phyloP scores from a whole-genome alignment of 2,329 filamentous ascomycete genomes.

The Diaporthe sp. region DNA sequence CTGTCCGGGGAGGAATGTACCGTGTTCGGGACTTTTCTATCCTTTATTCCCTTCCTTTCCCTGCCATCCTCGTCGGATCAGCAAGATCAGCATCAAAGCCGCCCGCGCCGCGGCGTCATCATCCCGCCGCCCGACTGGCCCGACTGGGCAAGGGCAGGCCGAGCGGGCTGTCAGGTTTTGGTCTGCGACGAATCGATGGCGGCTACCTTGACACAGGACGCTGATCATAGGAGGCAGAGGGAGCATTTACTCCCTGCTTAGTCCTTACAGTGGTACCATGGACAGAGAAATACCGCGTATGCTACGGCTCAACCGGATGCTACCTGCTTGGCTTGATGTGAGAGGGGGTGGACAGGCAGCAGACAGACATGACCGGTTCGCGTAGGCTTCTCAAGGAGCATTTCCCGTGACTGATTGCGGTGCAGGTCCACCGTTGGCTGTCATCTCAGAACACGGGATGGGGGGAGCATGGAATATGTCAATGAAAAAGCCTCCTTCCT shows the following conservation, averaged over 20 bases:
- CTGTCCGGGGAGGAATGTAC: background rate
- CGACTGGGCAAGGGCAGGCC: constrained; percentile 19
- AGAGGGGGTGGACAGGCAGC: background rate
- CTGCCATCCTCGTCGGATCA: constrained; percentile 2
- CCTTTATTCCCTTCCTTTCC: background rate
- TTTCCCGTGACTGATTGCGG: background rate
- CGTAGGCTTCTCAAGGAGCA: background rate
- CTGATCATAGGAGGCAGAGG: constrained; percentile 25
- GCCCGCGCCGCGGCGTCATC: constrained; percentile 28
- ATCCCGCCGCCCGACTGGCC: constrained; percentile 11
- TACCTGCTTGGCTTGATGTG: constrained; percentile 16
- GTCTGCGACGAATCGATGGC: constrained; percentile 36
- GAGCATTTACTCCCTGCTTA: background rate
- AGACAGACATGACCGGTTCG: background rate
- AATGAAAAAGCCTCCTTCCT: background rate
- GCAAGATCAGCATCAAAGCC: constrained; percentile 29
- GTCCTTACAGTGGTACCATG: no score
- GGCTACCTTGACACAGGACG: background rate
- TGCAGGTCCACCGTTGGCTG: background rate
- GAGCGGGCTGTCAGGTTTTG: constrained; percentile 1
- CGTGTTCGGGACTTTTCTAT: background rate
- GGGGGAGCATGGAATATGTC: background rate
- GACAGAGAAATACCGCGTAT: background rate
- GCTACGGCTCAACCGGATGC: constrained; percentile 18
- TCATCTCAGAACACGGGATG: background rate